phyloP scores from a whole-genome alignment of 2,329 filamentous ascomycete genomes.

The Colletotrichum scovillei region DNA sequence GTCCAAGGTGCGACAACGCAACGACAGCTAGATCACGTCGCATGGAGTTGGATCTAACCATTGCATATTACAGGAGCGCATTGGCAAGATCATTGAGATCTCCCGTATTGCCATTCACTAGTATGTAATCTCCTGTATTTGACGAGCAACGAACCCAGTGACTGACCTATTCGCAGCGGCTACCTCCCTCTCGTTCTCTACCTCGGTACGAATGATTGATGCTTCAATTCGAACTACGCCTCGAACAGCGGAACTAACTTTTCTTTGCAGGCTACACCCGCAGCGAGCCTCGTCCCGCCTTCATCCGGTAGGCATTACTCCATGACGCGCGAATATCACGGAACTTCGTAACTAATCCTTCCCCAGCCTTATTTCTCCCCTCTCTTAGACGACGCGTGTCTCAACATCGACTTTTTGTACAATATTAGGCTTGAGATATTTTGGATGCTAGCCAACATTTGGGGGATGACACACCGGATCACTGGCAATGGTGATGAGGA shows the following conservation, averaged over 20 bases:
- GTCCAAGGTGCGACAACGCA: constrained; percentile 77
- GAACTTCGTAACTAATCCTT: constrained; percentile 38
- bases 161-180: constrained; percentile 71
- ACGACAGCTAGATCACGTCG: not conserved
- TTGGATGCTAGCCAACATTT: constrained; percentile 2
- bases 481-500: not conserved
- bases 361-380: constrained; percentile 70
- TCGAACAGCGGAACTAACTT: constrained; percentile 40
- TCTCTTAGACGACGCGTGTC: constrained; percentile 58
- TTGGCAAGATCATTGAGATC: constrained; percentile 95
- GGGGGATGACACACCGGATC: constrained; percentile 4
- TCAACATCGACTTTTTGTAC: constrained; percentile 32
- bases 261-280: constrained; percentile 81
- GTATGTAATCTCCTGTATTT: constrained; percentile 61
- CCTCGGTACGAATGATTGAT: constrained; percentile 72
- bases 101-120: constrained; percentile 96
- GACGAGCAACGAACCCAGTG: not conserved
- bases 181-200: constrained; percentile 98
- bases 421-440: constrained; percentile 21
- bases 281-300: constrained; percentile 88
- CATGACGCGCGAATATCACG: no score
- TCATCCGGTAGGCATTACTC: constrained; percentile 62
- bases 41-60: constrained; percentile 19
- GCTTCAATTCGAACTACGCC: not conserved
- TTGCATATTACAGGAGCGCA: constrained; percentile 80